These are phyloP conservation scores for Prunus kanzakura DNA, from an alignment of 306 rosid species.

Conservation along the genomic window DNA sequence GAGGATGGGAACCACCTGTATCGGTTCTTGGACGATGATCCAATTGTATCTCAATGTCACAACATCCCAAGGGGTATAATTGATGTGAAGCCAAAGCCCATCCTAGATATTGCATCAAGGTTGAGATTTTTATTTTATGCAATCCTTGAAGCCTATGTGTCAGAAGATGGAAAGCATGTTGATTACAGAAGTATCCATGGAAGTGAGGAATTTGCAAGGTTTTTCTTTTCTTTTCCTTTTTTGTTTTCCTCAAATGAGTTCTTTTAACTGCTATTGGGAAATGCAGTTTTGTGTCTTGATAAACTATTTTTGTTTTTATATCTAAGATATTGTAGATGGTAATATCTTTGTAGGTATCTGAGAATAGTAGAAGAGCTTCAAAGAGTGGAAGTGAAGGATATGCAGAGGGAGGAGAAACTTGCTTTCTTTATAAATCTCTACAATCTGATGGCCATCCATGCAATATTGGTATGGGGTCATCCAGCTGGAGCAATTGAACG, in stretches of 20 bases:
- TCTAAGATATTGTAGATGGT: slow-evolving; percentile 10
- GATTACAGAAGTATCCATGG: slow-evolving; percentile 74
- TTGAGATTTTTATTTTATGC: slow-evolving; percentile 67
- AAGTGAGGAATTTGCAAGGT: slow-evolving; percentile 97
- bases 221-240: neutral
- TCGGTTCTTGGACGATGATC: slow-evolving; percentile 89
- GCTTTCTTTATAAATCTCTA: slow-evolving; percentile 92
- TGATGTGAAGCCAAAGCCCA: slow-evolving; percentile 71
- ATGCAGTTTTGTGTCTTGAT: slow-evolving; percentile 12
- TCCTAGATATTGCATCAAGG: slow-evolving; percentile 76
- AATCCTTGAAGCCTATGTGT: slow-evolving; percentile 77
- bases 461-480: slow-evolving; percentile 68
- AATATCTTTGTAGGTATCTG: slow-evolving; percentile 56
- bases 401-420: slow-evolving; percentile 83
- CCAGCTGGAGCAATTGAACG: slow-evolving; percentile 78
- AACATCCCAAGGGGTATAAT: slow-evolving; percentile 77
- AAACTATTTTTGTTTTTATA: neutral
- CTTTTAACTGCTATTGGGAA: neutral
- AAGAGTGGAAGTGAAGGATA: slow-evolving; percentile 66
- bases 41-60: slow-evolving; percentile 74
- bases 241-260: neutral
- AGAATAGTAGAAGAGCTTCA: slow-evolving; percentile 93
- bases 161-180: slow-evolving; percentile 65
- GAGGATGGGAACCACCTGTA: slow-evolving; percentile 87
- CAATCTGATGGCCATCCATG: slow-evolving; percentile 95